These are phyloP conservation scores for Pistacia vera DNA, from an alignment of 345 rosid species.

Conservation along the genomic window DNA sequence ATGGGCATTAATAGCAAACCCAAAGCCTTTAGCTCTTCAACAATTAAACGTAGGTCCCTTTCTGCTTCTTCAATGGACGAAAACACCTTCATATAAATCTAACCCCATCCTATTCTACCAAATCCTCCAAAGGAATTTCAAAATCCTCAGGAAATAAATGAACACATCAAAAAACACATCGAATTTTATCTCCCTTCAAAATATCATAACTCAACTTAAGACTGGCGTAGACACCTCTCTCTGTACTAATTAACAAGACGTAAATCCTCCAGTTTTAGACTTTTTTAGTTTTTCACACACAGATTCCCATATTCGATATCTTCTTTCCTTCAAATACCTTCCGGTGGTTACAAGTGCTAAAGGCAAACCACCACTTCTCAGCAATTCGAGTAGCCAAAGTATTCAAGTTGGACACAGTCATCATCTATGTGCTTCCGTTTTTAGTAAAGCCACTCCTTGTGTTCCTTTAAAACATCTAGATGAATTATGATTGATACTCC, in stretches of 20 bases:
- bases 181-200: background rate
- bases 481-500: background rate
- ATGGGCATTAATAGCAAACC: background rate
- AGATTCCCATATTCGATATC: background rate
- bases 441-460: slow-evolving; percentile 15
- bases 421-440: background rate
- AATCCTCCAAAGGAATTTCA: background rate
- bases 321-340: background rate
- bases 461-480: background rate
- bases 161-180: background rate
- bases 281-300: slow-evolving; percentile 4
- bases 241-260: background rate
- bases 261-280: background rate
- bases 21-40: background rate
- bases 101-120: background rate
- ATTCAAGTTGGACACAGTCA: background rate
- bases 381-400: background rate
- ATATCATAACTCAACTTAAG: background rate
- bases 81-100: background rate
- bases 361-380: background rate
- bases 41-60: background rate
- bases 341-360: background rate
- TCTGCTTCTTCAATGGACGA: background rate
- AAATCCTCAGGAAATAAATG: too few relatives aligned
- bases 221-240: background rate